Conservation (phyloP, 176 grass and related monocot species). For the Luzula sylvatica region DNA sequence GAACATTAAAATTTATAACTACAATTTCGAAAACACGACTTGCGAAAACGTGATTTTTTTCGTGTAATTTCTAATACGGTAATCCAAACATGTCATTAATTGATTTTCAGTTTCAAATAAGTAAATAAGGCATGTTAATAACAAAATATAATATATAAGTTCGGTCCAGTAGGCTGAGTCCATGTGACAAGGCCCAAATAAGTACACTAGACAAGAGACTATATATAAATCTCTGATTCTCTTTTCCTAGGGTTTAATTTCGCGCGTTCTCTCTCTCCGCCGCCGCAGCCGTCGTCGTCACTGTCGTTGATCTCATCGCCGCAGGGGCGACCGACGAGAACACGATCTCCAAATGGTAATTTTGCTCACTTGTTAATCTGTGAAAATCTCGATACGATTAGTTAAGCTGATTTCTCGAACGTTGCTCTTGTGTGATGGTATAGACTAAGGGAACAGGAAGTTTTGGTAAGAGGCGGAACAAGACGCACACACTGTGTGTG, state of each 20-base stretch:
- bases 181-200: too few species aligned
- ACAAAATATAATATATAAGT: too few species aligned
- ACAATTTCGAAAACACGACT: too few species aligned
- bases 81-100: too few species aligned
- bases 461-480: conserved; percentile 39
- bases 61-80: too few species aligned
- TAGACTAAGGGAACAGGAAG: conserved; percentile 36
- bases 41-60: too few species aligned
- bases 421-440: neutral
- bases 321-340: conserved; percentile 14
- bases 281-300: conserved; percentile 21
- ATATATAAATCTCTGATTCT: neutral
- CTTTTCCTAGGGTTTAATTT: conserved; percentile 6
- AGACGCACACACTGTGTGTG: conserved; percentile 34
- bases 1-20: too few species aligned
- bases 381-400: neutral
- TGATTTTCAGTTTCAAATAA: too few species aligned
- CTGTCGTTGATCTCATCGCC: conserved; percentile 2
- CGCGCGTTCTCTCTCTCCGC: conserved; percentile 8
- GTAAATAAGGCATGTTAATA: too few species aligned
- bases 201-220: neutral
- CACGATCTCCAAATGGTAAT: conserved; percentile 23
- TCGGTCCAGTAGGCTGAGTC: neutral
- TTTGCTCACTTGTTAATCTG: neutral
- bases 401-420: neutral